These are phyloP conservation scores for Trametes cingulata DNA, from an alignment of 768 basidiomycete genomes.

Conservation along the genomic window DNA sequence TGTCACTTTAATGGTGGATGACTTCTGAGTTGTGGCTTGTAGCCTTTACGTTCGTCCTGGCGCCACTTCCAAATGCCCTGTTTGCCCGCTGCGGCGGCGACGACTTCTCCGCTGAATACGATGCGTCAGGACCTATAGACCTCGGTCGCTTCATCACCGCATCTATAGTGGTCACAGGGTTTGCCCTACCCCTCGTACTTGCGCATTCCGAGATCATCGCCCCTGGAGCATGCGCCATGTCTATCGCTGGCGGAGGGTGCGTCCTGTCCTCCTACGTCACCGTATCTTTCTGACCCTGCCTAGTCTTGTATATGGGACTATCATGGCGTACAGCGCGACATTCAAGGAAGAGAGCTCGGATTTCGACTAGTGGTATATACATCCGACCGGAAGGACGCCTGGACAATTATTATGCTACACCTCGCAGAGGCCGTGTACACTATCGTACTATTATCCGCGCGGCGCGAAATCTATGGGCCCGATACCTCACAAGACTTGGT, in stretches of 20 bases:
- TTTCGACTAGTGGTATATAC: slow-evolving; percentile 52
- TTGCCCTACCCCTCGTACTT: slow-evolving; percentile 88
- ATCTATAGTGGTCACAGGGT: slow-evolving; percentile 87
- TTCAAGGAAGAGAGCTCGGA: slow-evolving; percentile 85
- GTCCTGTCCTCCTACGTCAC: slow-evolving; percentile 31
- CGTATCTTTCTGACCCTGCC: not conserved
- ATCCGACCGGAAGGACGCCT: slow-evolving; percentile 8
- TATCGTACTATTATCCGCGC: slow-evolving; percentile 21
- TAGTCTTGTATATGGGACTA: slow-evolving; percentile 88
- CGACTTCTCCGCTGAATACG: slow-evolving; percentile 81
- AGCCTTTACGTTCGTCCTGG: slow-evolving; percentile 95
- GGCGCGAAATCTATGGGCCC: slow-evolving; percentile 12
- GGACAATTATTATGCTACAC: slow-evolving; percentile 21
- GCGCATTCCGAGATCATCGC: slow-evolving; percentile 90
- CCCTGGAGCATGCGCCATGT: slow-evolving; percentile 87
- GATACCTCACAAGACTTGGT: not conserved
- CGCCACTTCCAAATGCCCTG: slow-evolving; percentile 92
- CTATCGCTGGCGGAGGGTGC: slow-evolving; percentile 89
- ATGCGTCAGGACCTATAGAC: slow-evolving; percentile 72
- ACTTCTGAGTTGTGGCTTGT: not conserved
- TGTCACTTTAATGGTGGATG: not conserved
- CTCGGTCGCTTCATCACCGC: slow-evolving; percentile 94
- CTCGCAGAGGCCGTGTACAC: slow-evolving; percentile 24
- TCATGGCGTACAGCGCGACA: slow-evolving; percentile 81
- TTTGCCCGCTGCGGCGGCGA: slow-evolving; percentile 92